A percentile compares a stretch with the other conserved stretches of the same genome.
These are phyloP conservation scores for Camelina laxa DNA, from an alignment of 345 rosid genomes.

Conservation along the genomic window DNA sequence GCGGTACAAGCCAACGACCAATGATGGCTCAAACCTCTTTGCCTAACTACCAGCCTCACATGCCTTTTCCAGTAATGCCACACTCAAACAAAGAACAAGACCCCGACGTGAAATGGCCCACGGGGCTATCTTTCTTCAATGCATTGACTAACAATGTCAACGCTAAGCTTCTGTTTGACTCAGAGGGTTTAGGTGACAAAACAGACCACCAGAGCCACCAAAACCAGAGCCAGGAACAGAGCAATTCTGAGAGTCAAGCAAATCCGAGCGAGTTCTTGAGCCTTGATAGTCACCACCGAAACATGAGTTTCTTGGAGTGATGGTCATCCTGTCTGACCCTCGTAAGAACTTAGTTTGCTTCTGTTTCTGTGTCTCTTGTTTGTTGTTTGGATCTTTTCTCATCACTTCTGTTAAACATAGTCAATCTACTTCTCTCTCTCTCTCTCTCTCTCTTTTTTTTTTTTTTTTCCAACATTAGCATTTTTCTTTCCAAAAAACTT, in stretches of 20 bases:
- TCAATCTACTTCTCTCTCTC: constrained; percentile 11
- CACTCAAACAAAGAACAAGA: constrained; percentile 63
- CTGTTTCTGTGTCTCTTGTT: neutral
- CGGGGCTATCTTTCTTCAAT: constrained; percentile 83
- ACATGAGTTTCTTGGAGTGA: constrained; percentile 50
- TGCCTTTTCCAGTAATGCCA: constrained; percentile 50
- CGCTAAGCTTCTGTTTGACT: constrained; percentile 75
- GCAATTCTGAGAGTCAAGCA: constrained; percentile 54
- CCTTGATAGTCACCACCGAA: constrained; percentile 61
- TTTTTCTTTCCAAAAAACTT: neutral
- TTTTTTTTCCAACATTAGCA: neutral
- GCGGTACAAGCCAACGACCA: constrained; percentile 55
- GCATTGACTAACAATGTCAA: constrained; percentile 76
- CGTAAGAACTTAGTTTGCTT: constrained; percentile 32
- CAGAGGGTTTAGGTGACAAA: constrained; percentile 56
- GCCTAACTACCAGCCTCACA: constrained; percentile 65
- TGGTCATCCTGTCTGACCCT: constrained; percentile 6
- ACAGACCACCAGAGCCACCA: constrained; percentile 52
- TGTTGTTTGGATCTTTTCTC: constrained; percentile 28
- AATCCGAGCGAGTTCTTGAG: constrained; percentile 78
- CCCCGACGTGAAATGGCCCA: constrained; percentile 89
- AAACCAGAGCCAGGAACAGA: constrained; percentile 43
- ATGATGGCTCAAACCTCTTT: constrained; percentile 51
- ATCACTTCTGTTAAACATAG: constrained; percentile 32
- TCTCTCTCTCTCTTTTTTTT: neutral